Percentiles rank a stretch among this genome's conserved stretches.
Conservation (phyloP, 164 flowering plant species). For the Sextonia rubra region DNA sequence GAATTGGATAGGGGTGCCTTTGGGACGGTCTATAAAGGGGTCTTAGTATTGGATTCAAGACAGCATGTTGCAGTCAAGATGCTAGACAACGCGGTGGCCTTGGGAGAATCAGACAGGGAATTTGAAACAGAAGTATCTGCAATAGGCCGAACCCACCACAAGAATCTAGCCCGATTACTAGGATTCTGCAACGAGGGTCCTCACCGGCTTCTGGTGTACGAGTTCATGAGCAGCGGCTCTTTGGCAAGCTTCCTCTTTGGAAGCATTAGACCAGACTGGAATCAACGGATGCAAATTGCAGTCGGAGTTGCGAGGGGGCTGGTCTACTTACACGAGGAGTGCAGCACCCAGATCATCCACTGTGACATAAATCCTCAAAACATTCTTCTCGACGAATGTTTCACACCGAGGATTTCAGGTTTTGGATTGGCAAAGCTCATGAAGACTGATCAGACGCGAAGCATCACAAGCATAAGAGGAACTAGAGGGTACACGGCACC, state of each 20-base stretch:
- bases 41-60: background rate
- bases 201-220: conserved; percentile 20
- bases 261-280: conserved; percentile 18
- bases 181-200: conserved; percentile 25
- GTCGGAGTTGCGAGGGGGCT: conserved; percentile 23
- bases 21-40: conserved; percentile 19
- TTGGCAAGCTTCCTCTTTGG: conserved; percentile 18
- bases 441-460: conserved; percentile 15
- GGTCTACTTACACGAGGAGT: conserved; percentile 21
- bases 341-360: conserved; percentile 22
- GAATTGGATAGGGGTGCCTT: conserved; percentile 14
- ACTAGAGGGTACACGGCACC: conserved; percentile 27
- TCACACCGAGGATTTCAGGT: conserved; percentile 17
- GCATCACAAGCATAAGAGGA: conserved; percentile 20
- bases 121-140: conserved; percentile 18
- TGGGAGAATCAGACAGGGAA: conserved; percentile 11
- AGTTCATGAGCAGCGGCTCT: conserved; percentile 23
- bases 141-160: conserved; percentile 25
- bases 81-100: conserved; percentile 10
- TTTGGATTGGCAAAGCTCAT: conserved; percentile 30
- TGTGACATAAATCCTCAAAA: conserved; percentile 27
- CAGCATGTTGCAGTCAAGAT: conserved; percentile 20
- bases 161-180: conserved; percentile 19
- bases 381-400: conserved; percentile 19
- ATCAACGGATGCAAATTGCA: conserved; percentile 14